phyloP scores from a whole-genome alignment of 1,139 yeast genomes.

The Pichia sp. region DNA sequence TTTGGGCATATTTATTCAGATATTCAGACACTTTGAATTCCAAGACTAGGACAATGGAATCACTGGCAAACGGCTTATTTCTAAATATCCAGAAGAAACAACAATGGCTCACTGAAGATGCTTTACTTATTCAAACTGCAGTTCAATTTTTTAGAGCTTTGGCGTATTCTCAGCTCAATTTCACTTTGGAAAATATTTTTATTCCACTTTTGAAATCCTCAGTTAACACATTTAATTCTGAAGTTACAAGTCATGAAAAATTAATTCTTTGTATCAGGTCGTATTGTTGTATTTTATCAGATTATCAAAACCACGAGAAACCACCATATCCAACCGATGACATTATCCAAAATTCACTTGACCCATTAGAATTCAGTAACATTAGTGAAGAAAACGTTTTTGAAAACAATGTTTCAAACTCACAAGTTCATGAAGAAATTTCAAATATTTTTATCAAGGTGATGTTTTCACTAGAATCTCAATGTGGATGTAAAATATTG shows the following conservation, averaged over 20 bases:
- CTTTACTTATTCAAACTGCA: constrained; percentile 54
- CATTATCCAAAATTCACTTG: constrained; percentile 33
- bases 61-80: constrained; percentile 39
- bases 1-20: constrained; percentile 87
- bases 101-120: constrained; percentile 65
- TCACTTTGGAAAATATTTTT: constrained; percentile 69
- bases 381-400: constrained; percentile 26
- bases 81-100: constrained; percentile 51
- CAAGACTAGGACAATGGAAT: constrained; percentile 62
- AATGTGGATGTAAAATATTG: constrained; percentile 41
- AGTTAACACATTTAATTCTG: constrained; percentile 52
- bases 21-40: constrained; percentile 84
- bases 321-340: constrained; percentile 77
- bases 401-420: constrained; percentile 40
- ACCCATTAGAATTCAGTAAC: constrained; percentile 28
- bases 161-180: constrained; percentile 74
- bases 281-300: constrained; percentile 63
- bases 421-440: constrained; percentile 67
- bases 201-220: constrained; percentile 52
- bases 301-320: constrained; percentile 46
- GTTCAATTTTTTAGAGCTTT: constrained; percentile 68
- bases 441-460: constrained; percentile 56
- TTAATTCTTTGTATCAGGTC: constrained; percentile 63
- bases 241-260: constrained; percentile 61
- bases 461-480: constrained; percentile 52